Base-by-base conservation (phyloP, 306 rosid species). In the Boehmeria nivea region DNA sequence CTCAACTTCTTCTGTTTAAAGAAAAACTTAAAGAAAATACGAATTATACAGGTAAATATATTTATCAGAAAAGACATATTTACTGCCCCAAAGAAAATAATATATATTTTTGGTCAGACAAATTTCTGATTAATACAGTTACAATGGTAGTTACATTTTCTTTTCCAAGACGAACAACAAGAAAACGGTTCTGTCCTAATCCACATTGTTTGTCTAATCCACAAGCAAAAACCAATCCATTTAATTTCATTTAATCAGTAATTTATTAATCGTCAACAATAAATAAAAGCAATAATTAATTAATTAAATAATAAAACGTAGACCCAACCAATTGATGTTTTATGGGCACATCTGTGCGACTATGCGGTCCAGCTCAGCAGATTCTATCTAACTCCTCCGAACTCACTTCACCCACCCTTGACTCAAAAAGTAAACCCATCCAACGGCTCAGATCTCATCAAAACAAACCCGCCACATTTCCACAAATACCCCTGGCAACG, bases 401-500 rank as follows among this genome's bases (percentile, higher is more conserved):
- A 16, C 57, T 13, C 21, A 55, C 72, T 54, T 54, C 59, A 55
- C 72, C 51, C 63, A 45, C 63, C 63, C 48, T 46, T 50, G 65
- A 64, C 70, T 49, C 40, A 15, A 61, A 31, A 15, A 58, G 72
- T 73, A 65, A 4, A 17, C 17, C 3, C 64, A 80, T 72, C 81
- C 0, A 27, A 20, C 78, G 82, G 63, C 50, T 52, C n/a, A 2
- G 11, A 44, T 55, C 59, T 7, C 39, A 39, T n/a, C 17, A 20
- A 26, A 38, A 6, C 7, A 3, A 13, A 6, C 8, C 6, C 45
- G 38, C 45, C 1, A 11, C 4, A n/a, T 50, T 6, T 13, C 78
- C 88, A 43, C 71, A 55, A 71, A 21, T 53, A 57, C 85, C 86
- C 89, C 23, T 62, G 12, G 1, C 6, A 71, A 72, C 73, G 80